phyloP scores from a whole-genome alignment of 306 rosid genomes.

The Fragaria vesca region DNA sequence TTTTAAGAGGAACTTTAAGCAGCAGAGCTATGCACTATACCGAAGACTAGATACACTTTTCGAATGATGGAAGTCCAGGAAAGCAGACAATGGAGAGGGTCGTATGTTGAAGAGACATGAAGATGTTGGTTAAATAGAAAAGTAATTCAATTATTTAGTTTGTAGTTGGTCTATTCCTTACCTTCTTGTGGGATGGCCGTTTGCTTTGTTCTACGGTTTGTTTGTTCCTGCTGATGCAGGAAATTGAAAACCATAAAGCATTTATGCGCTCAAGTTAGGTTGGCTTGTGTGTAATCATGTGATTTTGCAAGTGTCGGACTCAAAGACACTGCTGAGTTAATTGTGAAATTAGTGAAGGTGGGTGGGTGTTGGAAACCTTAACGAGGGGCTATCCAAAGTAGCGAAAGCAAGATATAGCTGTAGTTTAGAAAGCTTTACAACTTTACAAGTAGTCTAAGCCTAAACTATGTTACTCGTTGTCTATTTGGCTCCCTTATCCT shows the following conservation, averaged over 20 bases:
- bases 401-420: conserved; percentile 6
- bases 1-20: no score
- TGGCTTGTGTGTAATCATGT: not conserved
- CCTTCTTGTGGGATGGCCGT: no score
- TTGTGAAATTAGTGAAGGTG: not conserved
- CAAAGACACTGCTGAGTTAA: not conserved
- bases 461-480: conserved; percentile 6
- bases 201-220: not conserved
- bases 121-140: not conserved
- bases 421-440: conserved; percentile 7
- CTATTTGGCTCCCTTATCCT: not conserved
- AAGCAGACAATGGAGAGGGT: no score
- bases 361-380: not conserved
- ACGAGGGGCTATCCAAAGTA: conserved; percentile 5
- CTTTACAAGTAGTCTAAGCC: conserved; percentile 17
- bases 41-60: no score
- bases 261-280: not conserved
- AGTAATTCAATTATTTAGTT: not conserved
- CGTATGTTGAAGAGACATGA: no score
- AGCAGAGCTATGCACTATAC: no score
- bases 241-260: not conserved
- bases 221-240: not conserved
- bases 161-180: not conserved
- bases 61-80: no score
- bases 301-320: not conserved